These are phyloP conservation scores for Pestalotiopsis sp. DNA, from an alignment of 2,329 filamentous ascomycete species.

Conservation along the genomic window DNA sequence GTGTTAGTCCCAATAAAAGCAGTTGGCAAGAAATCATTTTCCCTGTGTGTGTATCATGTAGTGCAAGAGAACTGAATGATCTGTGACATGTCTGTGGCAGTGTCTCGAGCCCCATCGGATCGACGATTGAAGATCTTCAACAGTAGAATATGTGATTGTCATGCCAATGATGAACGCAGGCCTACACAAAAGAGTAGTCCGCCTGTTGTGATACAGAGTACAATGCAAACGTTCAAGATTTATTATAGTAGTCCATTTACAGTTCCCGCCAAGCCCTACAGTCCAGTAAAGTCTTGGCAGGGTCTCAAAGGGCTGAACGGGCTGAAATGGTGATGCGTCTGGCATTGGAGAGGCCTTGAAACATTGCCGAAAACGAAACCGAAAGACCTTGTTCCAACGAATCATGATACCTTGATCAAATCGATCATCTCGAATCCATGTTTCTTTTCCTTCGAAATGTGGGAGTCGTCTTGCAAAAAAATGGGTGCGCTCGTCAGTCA, in stretches of 20 bases:
- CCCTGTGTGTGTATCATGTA: background rate
- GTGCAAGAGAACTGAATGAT: background rate
- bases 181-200: too few relatives aligned
- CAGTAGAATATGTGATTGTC: background rate
- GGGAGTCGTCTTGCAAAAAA: background rate
- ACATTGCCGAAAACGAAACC: background rate
- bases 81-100: background rate
- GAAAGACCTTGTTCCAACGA: background rate
- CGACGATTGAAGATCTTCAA: conserved; percentile 18
- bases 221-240: background rate
- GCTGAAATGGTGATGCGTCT: background rate
- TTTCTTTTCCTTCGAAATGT: background rate
- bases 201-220: too few relatives aligned
- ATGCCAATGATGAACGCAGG: too few relatives aligned
- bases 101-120: background rate
- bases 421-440: background rate
- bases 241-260: background rate
- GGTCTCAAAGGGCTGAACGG: background rate
- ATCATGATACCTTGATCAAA: background rate
- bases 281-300: background rate
- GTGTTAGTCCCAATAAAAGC: background rate
- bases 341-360: background rate
- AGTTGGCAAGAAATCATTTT: background rate
- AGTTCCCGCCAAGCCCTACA: background rate
- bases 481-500: background rate